phyloP scores from a whole-genome alignment of 768 basidiomycete genomes.

The Leccinum arenicola region DNA sequence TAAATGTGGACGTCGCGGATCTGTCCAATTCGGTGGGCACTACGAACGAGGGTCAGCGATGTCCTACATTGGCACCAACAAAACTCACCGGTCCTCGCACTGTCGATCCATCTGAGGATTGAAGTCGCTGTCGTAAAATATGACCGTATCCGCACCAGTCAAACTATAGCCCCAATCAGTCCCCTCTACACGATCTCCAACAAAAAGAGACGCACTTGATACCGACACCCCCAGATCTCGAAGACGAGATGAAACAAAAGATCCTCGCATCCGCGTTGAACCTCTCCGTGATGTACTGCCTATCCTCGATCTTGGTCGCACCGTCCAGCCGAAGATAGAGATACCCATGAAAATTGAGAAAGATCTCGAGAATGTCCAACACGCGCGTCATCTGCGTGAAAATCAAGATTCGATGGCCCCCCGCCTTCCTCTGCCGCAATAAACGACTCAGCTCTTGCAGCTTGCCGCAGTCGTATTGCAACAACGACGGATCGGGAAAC shows the following conservation, averaged over 20 bases:
- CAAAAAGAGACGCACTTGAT: constrained; percentile 68
- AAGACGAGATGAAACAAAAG: constrained; percentile 88
- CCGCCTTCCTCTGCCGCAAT: constrained; percentile 79
- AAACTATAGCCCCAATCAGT: constrained; percentile 42
- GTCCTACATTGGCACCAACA: background rate
- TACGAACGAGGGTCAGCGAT: constrained; percentile 23
- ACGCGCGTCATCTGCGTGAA: constrained; percentile 98
- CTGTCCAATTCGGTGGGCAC: constrained; percentile 98
- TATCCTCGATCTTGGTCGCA: constrained; percentile 91
- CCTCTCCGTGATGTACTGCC: constrained; percentile 86
- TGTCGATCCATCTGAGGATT: constrained; percentile 98
- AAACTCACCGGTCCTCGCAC: constrained; percentile 81
- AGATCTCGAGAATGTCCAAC: constrained; percentile 91
- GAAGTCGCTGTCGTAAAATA: constrained; percentile 97
- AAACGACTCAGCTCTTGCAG: constrained; percentile 80
- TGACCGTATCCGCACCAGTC: constrained; percentile 90
- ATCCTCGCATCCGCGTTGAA: constrained; percentile 76
- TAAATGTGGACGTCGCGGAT: constrained; percentile 96
- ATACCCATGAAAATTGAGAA: constrained; percentile 89
- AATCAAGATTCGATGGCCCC: constrained; percentile 87
- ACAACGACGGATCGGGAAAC: constrained; percentile 83
- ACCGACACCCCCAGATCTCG: constrained; percentile 81
- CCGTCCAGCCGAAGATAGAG: constrained; percentile 94
- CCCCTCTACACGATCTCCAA: constrained; percentile 14
- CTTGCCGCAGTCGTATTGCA: constrained; percentile 97